Evolutionary conservation across 2,329 filamentous ascomycete genomes (phyloP).

Genomic region (Aspergillus calidoustus): DNA sequence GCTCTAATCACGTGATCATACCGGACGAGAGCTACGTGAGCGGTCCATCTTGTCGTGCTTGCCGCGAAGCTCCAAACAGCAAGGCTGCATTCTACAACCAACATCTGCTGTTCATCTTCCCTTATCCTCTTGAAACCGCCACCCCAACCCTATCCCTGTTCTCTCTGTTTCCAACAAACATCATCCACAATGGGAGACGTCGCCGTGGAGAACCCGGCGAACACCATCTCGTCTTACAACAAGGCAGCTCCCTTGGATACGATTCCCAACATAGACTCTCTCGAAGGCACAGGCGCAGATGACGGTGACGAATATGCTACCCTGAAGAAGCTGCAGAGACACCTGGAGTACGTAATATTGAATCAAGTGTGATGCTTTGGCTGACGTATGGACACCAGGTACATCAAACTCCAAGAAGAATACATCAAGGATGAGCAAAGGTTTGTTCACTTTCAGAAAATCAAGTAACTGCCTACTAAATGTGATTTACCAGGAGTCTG

Average conservation of each 20-base stretch:
- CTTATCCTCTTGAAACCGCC: not conserved
- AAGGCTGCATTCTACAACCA: conserved; percentile 5
- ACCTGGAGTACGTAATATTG: conserved; percentile 74
- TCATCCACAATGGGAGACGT: conserved; percentile 76
- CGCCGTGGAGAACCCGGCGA: conserved; percentile 79
- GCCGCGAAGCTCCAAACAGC: conserved; percentile 7
- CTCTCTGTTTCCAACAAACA: not conserved
- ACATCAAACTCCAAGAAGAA: conserved; percentile 97
- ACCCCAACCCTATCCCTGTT: not conserved
- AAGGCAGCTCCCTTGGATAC: conserved; percentile 75
- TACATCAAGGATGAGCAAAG: conserved; percentile 99
- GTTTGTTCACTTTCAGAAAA: conserved; percentile 47
- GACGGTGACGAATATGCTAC: conserved; percentile 91
- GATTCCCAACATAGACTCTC: conserved; percentile 86
- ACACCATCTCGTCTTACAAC: conserved; percentile 76
- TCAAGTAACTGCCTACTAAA: not conserved
- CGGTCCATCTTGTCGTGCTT: not conserved
- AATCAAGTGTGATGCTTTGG: conserved; percentile 7
- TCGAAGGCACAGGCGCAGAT: conserved; percentile 81
- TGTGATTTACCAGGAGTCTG: conserved; percentile 67
- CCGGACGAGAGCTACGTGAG: conserved; percentile 11
- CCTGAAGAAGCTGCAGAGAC: conserved; percentile 93
- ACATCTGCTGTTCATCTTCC: not conserved
- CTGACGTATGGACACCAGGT: conserved; percentile 55
- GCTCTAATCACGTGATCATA: not conserved